Evolutionary conservation across 1,284 basidiomycete genomes (phyloP), one percentile per base, ranked within the genome.

Genomic region (Boletellus sp.): DNA sequence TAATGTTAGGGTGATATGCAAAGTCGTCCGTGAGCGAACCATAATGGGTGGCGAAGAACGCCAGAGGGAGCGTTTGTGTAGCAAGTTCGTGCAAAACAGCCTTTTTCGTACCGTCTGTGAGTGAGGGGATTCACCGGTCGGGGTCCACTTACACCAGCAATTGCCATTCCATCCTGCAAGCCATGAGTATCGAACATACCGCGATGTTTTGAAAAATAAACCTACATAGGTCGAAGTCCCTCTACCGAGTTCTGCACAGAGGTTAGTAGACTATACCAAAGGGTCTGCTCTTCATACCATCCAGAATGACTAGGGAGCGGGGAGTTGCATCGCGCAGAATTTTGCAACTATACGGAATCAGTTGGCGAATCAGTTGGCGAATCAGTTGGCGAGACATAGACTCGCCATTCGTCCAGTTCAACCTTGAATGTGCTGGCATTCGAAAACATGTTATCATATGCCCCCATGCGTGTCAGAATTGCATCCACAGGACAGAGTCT

Each of bases 401-500:
- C 69, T 43, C 53, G 90, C 89, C 88, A 92, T 79, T 97, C 94
- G 64, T 96, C 94, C 43, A 97, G 74, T 63, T 97, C 94, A 16
- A 97, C 94, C 66, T 95, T 94, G 79, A 96, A 97, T 0, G 93
- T 95, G 68, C 91, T 94, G 0, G 93, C 82, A 55, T 90, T 89
- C 2, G 91, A 88, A 65, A 96, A 96, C 88, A 97, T 95, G 60
- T 94, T 94, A 62, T 97, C 94, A 64, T 95, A 94, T 2, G 96
- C 96, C 16, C 96, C 96, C 95, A 99, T 99, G 22, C 96, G 84
- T 7, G 95, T 98, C 49, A 96, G 80, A 57, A 99, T 97, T 20
- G 88, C 77, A 65, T 99, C 95, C 2, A 97, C 84, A 0, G 96
- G 93, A 53, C 86, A 87, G 39, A 99, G 66, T 27, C 87, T 91